Base-by-base conservation (phyloP, 1,284 basidiomycete species). In the Papiliotrema laurentii region DNA sequence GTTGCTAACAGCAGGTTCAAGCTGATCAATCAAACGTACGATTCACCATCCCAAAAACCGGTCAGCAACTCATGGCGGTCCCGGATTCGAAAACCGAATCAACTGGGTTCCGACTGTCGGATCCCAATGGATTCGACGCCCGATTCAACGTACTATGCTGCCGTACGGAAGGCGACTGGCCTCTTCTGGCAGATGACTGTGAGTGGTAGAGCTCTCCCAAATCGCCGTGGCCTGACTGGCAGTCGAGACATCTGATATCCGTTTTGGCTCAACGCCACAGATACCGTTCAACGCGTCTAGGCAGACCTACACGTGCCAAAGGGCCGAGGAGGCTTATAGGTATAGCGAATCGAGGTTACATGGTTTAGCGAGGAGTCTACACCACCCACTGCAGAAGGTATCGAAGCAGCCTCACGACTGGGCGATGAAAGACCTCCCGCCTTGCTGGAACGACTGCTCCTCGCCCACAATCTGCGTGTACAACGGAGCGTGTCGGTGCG, bases 401-500 rank as follows among this genome's bases (percentile, higher is more conserved):
- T 47, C 47, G 25, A 26, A 26, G 3, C 26, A 40, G 22, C 66
- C 69, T 0, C 46, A 64, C 49, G 53, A 63, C 11, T 75, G 73
- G 73, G 59, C 56, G 6, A 46, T 68, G n/a, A 65, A 62, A 41
- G 56, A 64, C 21, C 51, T 72, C 3, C 68, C 66, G 5, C 51
- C 68, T 10, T 75, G 73, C 56, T 71, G 67, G 63, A 75, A 75
- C 57, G 66, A 72, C 49, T 75, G 73, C 50, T 53, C 58, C 41
- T 63, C 60, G 38, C 73, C 73, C 13, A 60, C 66, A 4, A 58
- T 73, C 28, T 75, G 73, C 49, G 61, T 75, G n/a, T 65, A 74
- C 51, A 73, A 69, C 0, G 72, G 71, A 1, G 52, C 62, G 27
- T 75, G 73, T 51, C 66, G 69, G 26, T 75, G 73, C 39, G 69